Evolutionary conservation across 2,329 filamentous ascomycete species (phyloP).

Genomic region (Tolypocladium ophioglossoides): DNA sequence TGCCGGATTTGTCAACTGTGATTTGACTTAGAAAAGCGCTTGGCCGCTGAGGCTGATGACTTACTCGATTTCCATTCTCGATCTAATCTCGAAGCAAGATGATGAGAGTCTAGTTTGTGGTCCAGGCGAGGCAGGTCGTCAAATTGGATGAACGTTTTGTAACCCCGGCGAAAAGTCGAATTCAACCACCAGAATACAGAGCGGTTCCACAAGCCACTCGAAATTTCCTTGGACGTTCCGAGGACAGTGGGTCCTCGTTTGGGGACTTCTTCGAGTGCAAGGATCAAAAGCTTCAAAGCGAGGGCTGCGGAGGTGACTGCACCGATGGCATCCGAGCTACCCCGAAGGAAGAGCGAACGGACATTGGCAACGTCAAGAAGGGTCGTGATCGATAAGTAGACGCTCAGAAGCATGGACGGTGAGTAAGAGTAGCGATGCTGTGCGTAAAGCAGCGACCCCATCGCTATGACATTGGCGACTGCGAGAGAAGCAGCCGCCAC

Average conservation of each 20-base stretch:
- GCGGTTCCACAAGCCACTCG: conserved; percentile 13
- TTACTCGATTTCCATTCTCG: neutral
- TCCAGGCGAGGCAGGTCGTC: conserved; percentile 19
- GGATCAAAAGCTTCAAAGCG: conserved; percentile 19
- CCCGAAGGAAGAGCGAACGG: conserved; percentile 14
- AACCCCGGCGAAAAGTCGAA: conserved; percentile 18
- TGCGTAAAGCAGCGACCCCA: conserved; percentile 13
- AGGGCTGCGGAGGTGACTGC: conserved; percentile 18
- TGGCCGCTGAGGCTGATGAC: neutral
- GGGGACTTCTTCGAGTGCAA: conserved; percentile 24
- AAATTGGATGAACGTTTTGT: conserved; percentile 16
- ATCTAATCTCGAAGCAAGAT: neutral
- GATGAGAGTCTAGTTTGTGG: neutral
- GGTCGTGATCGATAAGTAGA: conserved; percentile 27
- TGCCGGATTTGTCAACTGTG: conserved; percentile 1
- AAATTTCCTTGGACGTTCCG: conserved; percentile 5
- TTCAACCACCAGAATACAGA: conserved; percentile 17
- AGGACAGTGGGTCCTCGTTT: neutral
- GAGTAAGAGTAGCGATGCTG: conserved; percentile 23
- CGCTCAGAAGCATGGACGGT: conserved; percentile 28
- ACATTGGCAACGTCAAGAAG: conserved; percentile 28
- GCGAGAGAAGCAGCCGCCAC: conserved; percentile 15
- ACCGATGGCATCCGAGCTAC: conserved; percentile 9
- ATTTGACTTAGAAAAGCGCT: neutral
- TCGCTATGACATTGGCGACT: conserved; percentile 10